Evolutionary conservation across 805 yeast species (phyloP), one percentile per base, ranked within the genome.

Genomic region (Kodamaea restingae): DNA sequence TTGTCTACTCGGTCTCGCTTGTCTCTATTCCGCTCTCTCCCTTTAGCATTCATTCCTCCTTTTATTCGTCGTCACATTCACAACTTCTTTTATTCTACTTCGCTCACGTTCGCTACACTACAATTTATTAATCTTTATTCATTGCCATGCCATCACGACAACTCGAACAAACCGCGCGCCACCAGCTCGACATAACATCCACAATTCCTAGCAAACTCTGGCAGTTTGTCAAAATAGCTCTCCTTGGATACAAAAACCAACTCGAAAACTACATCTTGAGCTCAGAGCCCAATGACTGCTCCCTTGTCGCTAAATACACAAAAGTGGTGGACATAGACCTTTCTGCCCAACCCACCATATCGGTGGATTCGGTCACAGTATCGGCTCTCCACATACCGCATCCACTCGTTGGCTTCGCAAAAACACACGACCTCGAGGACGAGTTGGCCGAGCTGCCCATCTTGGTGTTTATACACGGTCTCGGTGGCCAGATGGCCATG

Each of bases 401-500:
- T 49, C 81, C 82, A 3, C 54, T 77, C 34, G 35, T 38, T 10
- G 39, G 27, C 41, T 45, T 15, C 33, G 41, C 38, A 39, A 48
- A 30, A 60, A 57, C 40, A 63, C 61, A 24, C 48, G 60, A 52
- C 20, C 43, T 64, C 36, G 50, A 55, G 37, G 46, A 50, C 8
- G 70, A 71, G 41, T 59, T 78, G 27, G 58, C 68, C 17, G 65
- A 65, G 10, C 54, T 78, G 29, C 95, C 95, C 0, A 63, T 80
- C 2, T 58, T 84, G 4, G 60, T 87, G 2, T 76, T 88, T 41
- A 54, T 90, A 14, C 97, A 88, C 63, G 98, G 98, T 0, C 60
- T 91, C 15, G 98, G 97, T 1, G 98, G 98, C 2, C 91, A 81
- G 50, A 66, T 85, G 55, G 77, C 87, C 15, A 96, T 88, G 56